Conservation (phyloP, 2,329 filamentous ascomycete genomes). For the Verticillium alfalfae region DNA sequence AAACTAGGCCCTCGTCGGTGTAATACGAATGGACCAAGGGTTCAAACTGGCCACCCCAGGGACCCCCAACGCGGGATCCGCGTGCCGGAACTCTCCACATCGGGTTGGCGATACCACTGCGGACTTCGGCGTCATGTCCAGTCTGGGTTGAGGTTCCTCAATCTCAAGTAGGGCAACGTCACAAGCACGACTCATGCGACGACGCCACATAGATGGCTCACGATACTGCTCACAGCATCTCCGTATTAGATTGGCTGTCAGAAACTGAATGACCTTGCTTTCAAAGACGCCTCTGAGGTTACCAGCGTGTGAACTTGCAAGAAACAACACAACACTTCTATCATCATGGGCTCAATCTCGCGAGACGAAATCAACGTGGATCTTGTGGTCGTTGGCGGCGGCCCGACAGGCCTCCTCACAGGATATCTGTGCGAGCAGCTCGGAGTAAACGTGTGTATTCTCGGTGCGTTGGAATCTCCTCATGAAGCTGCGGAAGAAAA, state of each 20-base stretch:
- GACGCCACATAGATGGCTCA: not conserved
- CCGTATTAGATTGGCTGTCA: not conserved
- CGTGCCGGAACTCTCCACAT: not conserved
- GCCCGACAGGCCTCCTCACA: constrained; percentile 39
- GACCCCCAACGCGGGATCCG: not conserved
- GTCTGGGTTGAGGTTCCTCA: not conserved
- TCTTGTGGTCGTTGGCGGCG: constrained; percentile 32
- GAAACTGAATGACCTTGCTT: not conserved
- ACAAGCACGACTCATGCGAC: not conserved
- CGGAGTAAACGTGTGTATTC: constrained; percentile 31
- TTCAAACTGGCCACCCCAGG: too few relatives aligned
- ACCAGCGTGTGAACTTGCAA: not conserved
- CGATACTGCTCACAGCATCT: not conserved
- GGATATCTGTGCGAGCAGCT: constrained; percentile 35
- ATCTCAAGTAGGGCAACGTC: not conserved
- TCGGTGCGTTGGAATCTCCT: constrained; percentile 19
- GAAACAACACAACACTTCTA: not conserved
- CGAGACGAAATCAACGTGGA: constrained; percentile 18
- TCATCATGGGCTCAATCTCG: constrained; percentile 8
- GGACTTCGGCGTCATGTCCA: not conserved
- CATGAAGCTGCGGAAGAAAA: not conserved
- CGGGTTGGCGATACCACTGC: not conserved
- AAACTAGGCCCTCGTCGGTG: too few relatives aligned
- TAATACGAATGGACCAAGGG: too few relatives aligned
- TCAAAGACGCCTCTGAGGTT: not conserved